These are phyloP conservation scores for Fusarium dimerum DNA, from an alignment of 2,329 filamentous ascomycete species.

Conservation along the genomic window DNA sequence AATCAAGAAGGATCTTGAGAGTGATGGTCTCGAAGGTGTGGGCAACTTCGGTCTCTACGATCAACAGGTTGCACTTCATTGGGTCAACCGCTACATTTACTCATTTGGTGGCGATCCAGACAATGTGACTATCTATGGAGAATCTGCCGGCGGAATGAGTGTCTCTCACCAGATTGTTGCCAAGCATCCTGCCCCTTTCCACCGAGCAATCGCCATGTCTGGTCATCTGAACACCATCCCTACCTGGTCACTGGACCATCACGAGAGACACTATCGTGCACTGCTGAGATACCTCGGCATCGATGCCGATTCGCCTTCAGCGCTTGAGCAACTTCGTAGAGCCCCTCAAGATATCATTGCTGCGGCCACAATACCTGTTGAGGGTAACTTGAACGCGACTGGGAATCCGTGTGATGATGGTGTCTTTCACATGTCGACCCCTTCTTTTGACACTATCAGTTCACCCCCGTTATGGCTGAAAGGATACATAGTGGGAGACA, in stretches of 20 bases:
- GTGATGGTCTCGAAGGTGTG: conserved; percentile 6
- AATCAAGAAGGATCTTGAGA: conserved; percentile 8
- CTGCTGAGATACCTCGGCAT: conserved; percentile 10
- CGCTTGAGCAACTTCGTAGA: conserved; percentile 9
- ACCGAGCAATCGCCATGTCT: conserved; percentile 14
- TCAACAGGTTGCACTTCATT: conserved; percentile 10
- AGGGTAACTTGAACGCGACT: conserved; percentile 9
- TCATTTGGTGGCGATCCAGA: conserved; percentile 11
- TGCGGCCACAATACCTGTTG: conserved; percentile 8
- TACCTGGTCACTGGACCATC: conserved; percentile 6
- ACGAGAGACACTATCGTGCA: conserved; percentile 12
- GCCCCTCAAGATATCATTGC: conserved; percentile 7
- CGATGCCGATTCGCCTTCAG: conserved; percentile 6
- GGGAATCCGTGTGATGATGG: conserved; percentile 17
- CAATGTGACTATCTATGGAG: conserved; percentile 14
- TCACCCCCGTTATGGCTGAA: conserved; percentile 13
- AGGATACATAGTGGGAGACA: conserved; percentile 15
- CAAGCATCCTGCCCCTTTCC: conserved; percentile 9
- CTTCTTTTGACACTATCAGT: neutral
- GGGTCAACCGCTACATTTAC: conserved; percentile 11
- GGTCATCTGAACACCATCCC: conserved; percentile 13
- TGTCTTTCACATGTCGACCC: conserved; percentile 1
- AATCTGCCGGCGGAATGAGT: conserved; percentile 12
- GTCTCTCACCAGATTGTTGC: conserved; percentile 11
- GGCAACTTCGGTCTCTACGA: conserved; percentile 13